Percentiles rank a stretch among this genome's conserved stretches.
These are phyloP conservation scores for Drosera spatulata DNA, from an alignment of 179 eudicot genomes.

Conservation along the genomic window DNA sequence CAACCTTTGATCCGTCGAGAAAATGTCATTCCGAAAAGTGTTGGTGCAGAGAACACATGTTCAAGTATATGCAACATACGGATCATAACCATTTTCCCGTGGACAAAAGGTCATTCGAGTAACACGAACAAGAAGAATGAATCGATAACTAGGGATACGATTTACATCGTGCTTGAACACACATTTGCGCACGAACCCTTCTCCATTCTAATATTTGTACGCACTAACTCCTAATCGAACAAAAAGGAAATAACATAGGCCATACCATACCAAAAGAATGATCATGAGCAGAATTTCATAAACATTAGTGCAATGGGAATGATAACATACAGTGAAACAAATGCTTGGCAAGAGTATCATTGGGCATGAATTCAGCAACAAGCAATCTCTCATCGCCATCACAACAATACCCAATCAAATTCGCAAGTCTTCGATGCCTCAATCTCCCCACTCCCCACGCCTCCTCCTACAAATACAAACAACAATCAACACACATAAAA, in stretches of 20 bases:
- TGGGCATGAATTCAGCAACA: conserved; percentile 62
- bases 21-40: too few species aligned
- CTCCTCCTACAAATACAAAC: conserved; percentile 30
- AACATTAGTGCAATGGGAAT: background rate
- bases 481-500: conserved; percentile 3
- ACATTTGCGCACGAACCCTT: too few species aligned
- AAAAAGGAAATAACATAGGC: background rate
- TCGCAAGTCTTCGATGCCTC: conserved; percentile 36
- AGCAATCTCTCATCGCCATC: conserved; percentile 57
- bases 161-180: too few species aligned
- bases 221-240: background rate
- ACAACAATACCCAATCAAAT: conserved; percentile 53
- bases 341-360: conserved; percentile 57
- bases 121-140: too few species aligned
- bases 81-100: too few species aligned
- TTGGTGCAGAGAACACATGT: too few species aligned
- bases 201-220: background rate
- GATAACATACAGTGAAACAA: conserved; percentile 41
- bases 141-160: too few species aligned
- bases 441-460: conserved; percentile 50
- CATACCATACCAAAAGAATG: too few species aligned
- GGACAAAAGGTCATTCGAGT: too few species aligned
- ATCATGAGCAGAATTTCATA: too few species aligned
- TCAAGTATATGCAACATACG: too few species aligned
- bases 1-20: too few species aligned